Evolutionary conservation across 306 rosid species (phyloP), one percentile per base, ranked within the genome.

Genomic region (Acacia melanoxylon): DNA sequence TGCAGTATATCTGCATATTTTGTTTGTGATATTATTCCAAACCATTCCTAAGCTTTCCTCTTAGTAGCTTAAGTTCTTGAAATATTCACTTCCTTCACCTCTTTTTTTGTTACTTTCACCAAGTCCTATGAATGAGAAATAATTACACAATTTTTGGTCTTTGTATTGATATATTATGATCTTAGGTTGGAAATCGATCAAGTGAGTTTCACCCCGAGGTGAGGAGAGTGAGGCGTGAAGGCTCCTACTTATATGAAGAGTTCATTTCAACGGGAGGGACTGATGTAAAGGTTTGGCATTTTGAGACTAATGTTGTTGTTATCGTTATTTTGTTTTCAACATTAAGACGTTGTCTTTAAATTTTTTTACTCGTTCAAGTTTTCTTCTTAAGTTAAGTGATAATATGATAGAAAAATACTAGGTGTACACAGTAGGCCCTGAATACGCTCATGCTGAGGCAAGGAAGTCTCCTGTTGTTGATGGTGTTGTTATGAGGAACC

Each of bases 391-490:
- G 52, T 8, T 33, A 69, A 68, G 66, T 13, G 72, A 80, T 75
- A 70, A 33, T 85, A 80, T 77, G 82, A 80, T 66, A 29, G 76
- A 80, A 85, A 44, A 63, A 67, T 77, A 86, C 45, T 80, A 95
- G 99, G 99, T 95, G 68, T 95, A 95, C 78, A 95, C 99, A 1
- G 99, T 95, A 76, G 98, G 99, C 78, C 95, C 94, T 61, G 99
- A 95, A 86, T 95, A 95, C 87, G 99, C 99, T 31, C 99, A 95
- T 90, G 99, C 99, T 41, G 99, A 95, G 90, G 99, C 99, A 75
- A 91, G 99, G 84, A 95, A 95, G 88, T 95, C 99, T 85, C 99
- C 99, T 19, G 99, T 95, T 82, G 99, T 95, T 68, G 99, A 95
- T 88, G 99, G 99, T 76, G 99, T 95, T 83, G 99, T 95, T 66